Evolutionary conservation across 169 alveolate genomes (phyloP).

Genomic region (Miamiensis avidus): DNA sequence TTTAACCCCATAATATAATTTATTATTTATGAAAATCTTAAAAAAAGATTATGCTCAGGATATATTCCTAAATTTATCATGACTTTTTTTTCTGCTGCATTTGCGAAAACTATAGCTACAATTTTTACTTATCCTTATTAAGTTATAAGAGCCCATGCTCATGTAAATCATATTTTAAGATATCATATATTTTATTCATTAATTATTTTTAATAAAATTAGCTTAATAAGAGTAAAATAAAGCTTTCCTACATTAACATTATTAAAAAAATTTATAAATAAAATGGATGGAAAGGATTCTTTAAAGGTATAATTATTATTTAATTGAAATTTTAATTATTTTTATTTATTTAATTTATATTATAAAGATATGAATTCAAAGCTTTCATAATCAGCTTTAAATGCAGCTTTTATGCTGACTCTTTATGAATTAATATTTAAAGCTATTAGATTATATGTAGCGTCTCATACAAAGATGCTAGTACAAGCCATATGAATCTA

Average conservation of each 20-base stretch:
- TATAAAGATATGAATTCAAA: conserved; percentile 7
- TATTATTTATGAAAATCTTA: conserved; percentile 29
- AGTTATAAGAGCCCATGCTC: conserved; percentile 16
- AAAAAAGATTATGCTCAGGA: conserved; percentile 23
- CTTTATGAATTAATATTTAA: conserved; percentile 3
- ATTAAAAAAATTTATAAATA: conserved; percentile 11
- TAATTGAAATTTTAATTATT: no score
- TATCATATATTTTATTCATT: no score
- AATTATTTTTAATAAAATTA: no score
- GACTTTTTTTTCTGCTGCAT: conserved; percentile 34
- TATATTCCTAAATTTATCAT: not conserved
- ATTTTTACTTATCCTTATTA: conserved; percentile 32
- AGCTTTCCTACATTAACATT: not conserved
- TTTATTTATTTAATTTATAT: not conserved
- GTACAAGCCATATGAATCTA: no score
- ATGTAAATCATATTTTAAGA: no score
- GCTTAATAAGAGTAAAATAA: conserved; percentile 2
- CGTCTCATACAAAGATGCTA: no score
- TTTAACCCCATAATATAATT: conserved; percentile 39
- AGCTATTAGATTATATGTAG: no score
- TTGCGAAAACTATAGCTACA: conserved; percentile 43
- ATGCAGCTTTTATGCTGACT: conserved; percentile 24
- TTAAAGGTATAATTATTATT: conserved; percentile 2
- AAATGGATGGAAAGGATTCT: conserved; percentile 22
- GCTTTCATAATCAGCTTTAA: conserved; percentile 9